Conservation (phyloP, 1,284 basidiomycete species). For the Phylloporus sp. region DNA sequence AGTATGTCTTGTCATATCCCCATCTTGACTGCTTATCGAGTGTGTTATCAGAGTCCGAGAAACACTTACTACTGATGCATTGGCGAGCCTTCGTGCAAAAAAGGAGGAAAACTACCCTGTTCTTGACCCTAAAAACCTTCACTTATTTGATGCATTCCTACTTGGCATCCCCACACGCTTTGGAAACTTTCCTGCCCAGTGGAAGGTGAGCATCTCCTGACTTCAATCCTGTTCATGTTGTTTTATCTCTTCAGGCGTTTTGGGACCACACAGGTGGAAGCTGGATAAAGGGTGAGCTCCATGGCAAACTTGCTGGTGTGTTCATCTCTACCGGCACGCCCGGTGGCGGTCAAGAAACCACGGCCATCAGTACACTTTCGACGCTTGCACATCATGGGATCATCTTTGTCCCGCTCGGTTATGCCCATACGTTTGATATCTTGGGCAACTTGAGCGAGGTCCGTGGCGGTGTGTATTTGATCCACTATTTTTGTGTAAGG, state of each 20-base stretch:
- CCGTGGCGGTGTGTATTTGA: slow-evolving; percentile 49
- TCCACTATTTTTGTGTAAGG: not conserved
- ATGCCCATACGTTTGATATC: slow-evolving; percentile 45
- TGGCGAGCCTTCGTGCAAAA: slow-evolving; percentile 63
- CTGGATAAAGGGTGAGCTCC: slow-evolving; percentile 58
- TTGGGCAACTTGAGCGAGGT: slow-evolving; percentile 51
- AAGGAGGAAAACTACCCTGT: slow-evolving; percentile 54
- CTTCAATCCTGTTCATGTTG: not conserved
- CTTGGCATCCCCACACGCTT: slow-evolving; percentile 60
- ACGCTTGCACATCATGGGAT: slow-evolving; percentile 65
- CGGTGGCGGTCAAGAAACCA: slow-evolving; percentile 58
- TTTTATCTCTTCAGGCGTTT: slow-evolving; percentile 42
- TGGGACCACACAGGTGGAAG: slow-evolving; percentile 61
- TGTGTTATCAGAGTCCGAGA: slow-evolving; percentile 52
- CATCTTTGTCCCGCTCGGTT: slow-evolving; percentile 62
- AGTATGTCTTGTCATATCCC: slow-evolving; percentile 33
- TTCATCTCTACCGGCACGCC: slow-evolving; percentile 53
- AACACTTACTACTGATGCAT: slow-evolving; percentile 62
- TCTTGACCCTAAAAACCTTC: slow-evolving; percentile 54
- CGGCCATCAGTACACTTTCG: slow-evolving; percentile 57
- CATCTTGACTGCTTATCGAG: not conserved
- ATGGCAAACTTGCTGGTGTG: slow-evolving; percentile 61
- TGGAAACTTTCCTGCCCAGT: slow-evolving; percentile 47
- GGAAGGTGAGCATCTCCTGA: slow-evolving; percentile 36
- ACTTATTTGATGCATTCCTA: slow-evolving; percentile 45